Evolutionary conservation across 768 basidiomycete genomes (phyloP).

Genomic region (Collybiopsis luxurians): DNA sequence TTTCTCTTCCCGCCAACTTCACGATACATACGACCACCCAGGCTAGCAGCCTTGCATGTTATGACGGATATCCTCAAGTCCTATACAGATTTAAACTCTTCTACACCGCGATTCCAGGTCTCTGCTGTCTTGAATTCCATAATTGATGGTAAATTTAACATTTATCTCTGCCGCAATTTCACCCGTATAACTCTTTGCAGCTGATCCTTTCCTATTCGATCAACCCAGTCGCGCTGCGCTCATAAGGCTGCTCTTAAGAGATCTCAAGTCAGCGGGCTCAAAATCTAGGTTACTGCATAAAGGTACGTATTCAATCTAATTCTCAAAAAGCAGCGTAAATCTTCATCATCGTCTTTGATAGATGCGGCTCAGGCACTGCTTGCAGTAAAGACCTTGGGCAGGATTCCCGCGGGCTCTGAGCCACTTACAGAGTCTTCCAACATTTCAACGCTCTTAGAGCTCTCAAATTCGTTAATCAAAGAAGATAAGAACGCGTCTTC

Average conservation of each 20-base stretch:
- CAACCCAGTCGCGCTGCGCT: constrained; percentile 47
- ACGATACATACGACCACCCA: too few species aligned
- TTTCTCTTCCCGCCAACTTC: too few species aligned
- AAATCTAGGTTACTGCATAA: constrained; percentile 48
- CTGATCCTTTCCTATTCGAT: constrained; percentile 47
- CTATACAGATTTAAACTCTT: constrained; percentile 46
- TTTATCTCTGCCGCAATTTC: background rate
- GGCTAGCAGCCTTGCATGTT: too few species aligned
- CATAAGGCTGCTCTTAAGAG: constrained; percentile 55
- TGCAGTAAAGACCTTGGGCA: constrained; percentile 74
- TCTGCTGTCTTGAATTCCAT: constrained; percentile 47
- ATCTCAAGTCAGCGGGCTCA: constrained; percentile 46
- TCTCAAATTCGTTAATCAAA: constrained; percentile 48
- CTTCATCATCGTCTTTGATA: constrained; percentile 25
- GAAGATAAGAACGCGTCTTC: constrained; percentile 56
- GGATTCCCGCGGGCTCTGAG: constrained; percentile 64
- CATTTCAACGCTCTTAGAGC: constrained; percentile 52
- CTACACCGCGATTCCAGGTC: constrained; percentile 46
- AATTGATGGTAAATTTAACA: constrained; percentile 36
- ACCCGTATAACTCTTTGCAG: constrained; percentile 21
- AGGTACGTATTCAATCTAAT: constrained; percentile 36
- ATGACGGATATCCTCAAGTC: constrained; percentile 48
- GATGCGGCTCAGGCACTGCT: constrained; percentile 67
- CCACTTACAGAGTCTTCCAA: constrained; percentile 55
- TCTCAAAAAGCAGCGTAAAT: background rate